Base-by-base conservation (phyloP, 306 rosid species). In the Fragaria ananassa region DNA sequence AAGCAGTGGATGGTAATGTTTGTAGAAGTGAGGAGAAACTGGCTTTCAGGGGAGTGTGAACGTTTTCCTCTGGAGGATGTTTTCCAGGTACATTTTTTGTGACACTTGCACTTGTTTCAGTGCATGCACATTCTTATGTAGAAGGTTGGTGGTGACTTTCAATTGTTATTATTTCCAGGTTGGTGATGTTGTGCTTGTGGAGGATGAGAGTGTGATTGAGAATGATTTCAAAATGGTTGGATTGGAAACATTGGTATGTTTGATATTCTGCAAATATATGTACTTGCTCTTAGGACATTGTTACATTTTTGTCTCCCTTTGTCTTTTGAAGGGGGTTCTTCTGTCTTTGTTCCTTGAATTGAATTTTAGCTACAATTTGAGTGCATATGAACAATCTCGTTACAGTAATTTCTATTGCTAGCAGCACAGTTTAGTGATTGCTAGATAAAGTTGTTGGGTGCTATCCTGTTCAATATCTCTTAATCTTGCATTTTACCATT, bases 11-110 rank as follows among this genome's bases (percentile, higher is more conserved):
- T 87, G 85, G 98, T 95, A 5, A 67, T 85, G 39, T 90, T 88
- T 75, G 83, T 88, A 50, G 97, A 95, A 81, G 93, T 95, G 79
- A 89, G 91, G 81, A 87, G 90, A 63, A 95, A 84, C 80, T 88
- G 92, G 86, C 97, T 95, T 76, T 95, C 98, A 47, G 97, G 97
- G 69, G 98, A 95, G 65, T 85, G 89, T 27, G 98, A 92, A 50
- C 91, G 86, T 76, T 88, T 95, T 83, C 97, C 87, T 79, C 86
- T 95, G 46, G 96, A 89, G 69, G 96, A 95, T 85, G 86, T 92
- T 74, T 84, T 82, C 35, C 91, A 90, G 96, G 98, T 95, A 69
- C 60, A 45, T 47, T 41, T 41, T 70, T 37, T 11, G 23, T 46
- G 3, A 17, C 5, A 0, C 57, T 8, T 0, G 41, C 15, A 21